A percentile compares a stretch with the other conserved stretches of the same genome.
phyloP scores from a whole-genome alignment of 2,329 filamentous ascomycete genomes.

The Paramyrothecium roridum region DNA sequence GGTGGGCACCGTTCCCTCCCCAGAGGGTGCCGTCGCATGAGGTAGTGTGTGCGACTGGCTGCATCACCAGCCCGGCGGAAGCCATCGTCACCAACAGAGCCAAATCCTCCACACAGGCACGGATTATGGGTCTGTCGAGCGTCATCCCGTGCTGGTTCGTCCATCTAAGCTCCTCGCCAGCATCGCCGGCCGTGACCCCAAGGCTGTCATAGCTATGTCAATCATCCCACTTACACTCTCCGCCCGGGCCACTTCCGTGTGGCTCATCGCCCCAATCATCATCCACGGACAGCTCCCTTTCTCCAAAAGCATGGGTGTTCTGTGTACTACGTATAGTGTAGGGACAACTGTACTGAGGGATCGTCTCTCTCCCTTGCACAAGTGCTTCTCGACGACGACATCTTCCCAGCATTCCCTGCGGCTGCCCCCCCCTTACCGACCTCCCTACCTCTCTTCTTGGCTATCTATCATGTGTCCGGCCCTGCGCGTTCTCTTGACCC shows the following conservation, averaged over 20 bases:
- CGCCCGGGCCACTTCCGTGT: not conserved
- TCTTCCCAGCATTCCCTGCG: no score
- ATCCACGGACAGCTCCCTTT: constrained; percentile 13
- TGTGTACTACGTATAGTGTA: not conserved
- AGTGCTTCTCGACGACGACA: not conserved
- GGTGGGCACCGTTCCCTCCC: not conserved
- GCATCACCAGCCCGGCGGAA: not conserved
- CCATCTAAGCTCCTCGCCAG: not conserved
- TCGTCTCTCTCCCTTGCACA: not conserved
- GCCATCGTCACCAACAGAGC: not conserved
- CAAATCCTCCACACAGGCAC: not conserved
- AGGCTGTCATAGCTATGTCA: not conserved
- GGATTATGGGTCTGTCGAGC: not conserved
- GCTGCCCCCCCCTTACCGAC: no score
- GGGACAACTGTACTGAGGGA: not conserved
- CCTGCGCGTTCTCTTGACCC: no score
- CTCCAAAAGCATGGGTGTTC: constrained; percentile 9
- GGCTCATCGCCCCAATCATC: constrained; percentile 19
- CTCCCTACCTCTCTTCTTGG: no score
- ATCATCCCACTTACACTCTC: not conserved
- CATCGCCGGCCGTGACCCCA: constrained; percentile 3
- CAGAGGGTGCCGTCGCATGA: not conserved
- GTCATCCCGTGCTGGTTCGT: not conserved
- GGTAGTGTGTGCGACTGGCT: not conserved
- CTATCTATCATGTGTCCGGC: no score